Evolutionary conservation across 2,329 filamentous ascomycete genomes (phyloP).

Genomic region (Dactylellina haptotyla): DNA sequence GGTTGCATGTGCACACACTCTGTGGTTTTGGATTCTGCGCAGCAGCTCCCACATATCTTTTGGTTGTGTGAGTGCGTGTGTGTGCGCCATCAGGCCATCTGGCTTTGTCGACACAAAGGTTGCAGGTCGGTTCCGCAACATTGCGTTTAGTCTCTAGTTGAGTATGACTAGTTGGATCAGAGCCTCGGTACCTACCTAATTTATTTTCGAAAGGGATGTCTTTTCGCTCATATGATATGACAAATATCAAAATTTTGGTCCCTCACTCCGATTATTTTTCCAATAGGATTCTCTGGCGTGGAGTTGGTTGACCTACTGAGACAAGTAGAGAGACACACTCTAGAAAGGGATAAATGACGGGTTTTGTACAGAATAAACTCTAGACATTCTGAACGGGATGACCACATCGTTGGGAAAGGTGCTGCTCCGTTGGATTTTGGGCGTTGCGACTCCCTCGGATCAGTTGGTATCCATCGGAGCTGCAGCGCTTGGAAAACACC

Average conservation of each 20-base stretch:
- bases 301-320: constrained; percentile 12
- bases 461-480: no score
- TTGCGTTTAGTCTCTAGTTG: constrained; percentile 16
- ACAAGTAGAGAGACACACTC: constrained; percentile 29
- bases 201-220: neutral
- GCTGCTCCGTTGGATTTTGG: constrained; percentile 50
- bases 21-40: neutral
- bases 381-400: constrained; percentile 27
- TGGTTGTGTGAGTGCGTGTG: neutral
- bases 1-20: neutral
- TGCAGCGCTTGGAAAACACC: constrained; percentile 25
- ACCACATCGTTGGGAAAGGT: neutral
- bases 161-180: neutral
- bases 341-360: neutral
- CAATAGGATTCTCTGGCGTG: constrained; percentile 9
- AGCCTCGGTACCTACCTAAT: constrained; percentile 7
- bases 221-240: constrained; percentile 22
- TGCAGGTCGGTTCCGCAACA: constrained; percentile 22
- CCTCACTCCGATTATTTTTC: neutral
- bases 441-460: constrained; percentile 25
- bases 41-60: neutral
- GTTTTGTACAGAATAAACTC: constrained; percentile 27
- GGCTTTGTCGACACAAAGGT: constrained; percentile 4
- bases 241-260: constrained; percentile 15
- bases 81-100: constrained; percentile 7